A percentile compares a stretch with the other conserved stretches of the same genome.
These are phyloP conservation scores for Tulasnella sp. DNA, from an alignment of 768 basidiomycete species.

Conservation along the genomic window DNA sequence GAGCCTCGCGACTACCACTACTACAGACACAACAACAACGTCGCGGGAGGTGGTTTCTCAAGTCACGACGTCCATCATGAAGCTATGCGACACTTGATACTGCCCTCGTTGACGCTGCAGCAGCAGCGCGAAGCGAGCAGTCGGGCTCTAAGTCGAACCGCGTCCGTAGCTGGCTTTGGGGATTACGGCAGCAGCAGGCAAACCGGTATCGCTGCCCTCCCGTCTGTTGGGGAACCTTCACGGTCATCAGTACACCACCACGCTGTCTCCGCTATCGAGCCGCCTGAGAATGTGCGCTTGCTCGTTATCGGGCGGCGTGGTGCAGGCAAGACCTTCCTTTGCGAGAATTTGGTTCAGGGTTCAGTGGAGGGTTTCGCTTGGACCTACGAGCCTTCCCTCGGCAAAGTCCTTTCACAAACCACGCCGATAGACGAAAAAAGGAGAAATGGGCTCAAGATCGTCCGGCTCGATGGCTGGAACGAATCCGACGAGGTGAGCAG, in stretches of 20 bases:
- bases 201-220: too few relatives aligned
- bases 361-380: neutral
- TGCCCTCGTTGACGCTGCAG: neutral
- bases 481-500: constrained; percentile 15
- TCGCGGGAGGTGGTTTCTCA: neutral
- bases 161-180: neutral
- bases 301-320: constrained; percentile 9
- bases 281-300: neutral
- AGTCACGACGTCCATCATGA: neutral
- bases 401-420: neutral
- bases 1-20: neutral
- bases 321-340: constrained; percentile 11
- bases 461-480: neutral
- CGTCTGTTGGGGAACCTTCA: too few relatives aligned
- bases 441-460: neutral
- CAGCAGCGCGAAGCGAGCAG: neutral
- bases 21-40: neutral
- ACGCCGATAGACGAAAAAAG: neutral
- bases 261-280: neutral
- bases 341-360: constrained; percentile 2
- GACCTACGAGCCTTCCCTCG: neutral
- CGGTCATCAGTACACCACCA: neutral
- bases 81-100: neutral
- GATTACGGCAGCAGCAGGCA: neutral
- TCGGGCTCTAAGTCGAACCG: neutral